A percentile compares a stretch with the other conserved stretches of the same genome.
Conservation (phyloP, 192 early-diverging fungal species). For the Backusella psychrophila region DNA sequence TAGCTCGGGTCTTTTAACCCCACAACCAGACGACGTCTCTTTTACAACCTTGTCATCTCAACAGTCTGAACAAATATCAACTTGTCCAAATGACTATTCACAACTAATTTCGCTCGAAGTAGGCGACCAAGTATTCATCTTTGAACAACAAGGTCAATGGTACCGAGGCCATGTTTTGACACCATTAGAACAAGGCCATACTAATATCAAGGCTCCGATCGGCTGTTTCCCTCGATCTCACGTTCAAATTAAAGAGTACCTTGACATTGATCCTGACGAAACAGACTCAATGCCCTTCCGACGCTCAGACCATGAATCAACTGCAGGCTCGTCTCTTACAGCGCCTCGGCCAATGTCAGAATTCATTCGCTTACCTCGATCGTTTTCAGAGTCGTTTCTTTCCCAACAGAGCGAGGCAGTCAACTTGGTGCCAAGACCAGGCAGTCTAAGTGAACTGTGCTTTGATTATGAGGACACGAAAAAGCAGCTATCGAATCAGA, state of each 20-base stretch:
- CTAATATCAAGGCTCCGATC: conserved; percentile 39
- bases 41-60: conserved; percentile 5
- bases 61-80: conserved; percentile 13
- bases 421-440: not conserved
- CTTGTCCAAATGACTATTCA: conserved; percentile 5
- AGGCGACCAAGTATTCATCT: conserved; percentile 56
- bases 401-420: not conserved
- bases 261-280: conserved; percentile 27
- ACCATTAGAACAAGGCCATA: conserved; percentile 34
- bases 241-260: conserved; percentile 49
- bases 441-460: conserved; percentile 5
- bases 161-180: conserved; percentile 60
- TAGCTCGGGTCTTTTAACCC: conserved; percentile 6
- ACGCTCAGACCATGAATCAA: not conserved
- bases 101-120: conserved; percentile 38
- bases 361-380: not conserved
- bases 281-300: not conserved
- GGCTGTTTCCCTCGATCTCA: conserved; percentile 57
- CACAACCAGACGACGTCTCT: not conserved
- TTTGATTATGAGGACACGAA: conserved; percentile 2
- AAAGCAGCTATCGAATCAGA: not conserved
- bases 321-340: not conserved
- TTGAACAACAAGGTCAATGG: conserved; percentile 58
- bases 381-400: conserved; percentile 17
- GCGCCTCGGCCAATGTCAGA: conserved; percentile 8